phyloP scores from a whole-genome alignment of 805 yeast species.

The Wickerhamiella domercqiae region DNA sequence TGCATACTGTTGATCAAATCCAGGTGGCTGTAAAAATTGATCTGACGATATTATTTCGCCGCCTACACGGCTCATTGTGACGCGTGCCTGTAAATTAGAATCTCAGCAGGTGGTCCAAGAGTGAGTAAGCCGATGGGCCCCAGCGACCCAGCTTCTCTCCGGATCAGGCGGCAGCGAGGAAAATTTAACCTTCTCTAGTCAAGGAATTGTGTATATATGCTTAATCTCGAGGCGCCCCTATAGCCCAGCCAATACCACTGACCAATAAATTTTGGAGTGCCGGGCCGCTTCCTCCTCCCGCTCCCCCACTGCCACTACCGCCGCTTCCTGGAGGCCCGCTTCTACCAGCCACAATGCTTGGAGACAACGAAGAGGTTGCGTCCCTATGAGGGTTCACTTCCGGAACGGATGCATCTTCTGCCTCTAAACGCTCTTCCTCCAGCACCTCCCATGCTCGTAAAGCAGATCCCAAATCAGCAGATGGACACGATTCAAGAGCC shows the following conservation, averaged over 20 bases:
- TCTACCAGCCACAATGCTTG: not conserved
- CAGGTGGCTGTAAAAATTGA: constrained; percentile 5
- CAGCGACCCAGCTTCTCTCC: no score
- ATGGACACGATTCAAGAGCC: constrained; percentile 37
- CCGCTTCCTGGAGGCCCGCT: not conserved
- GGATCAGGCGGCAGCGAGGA: no score
- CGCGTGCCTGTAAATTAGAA: no score
- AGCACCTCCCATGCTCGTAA: constrained; percentile 41
- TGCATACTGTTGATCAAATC: constrained; percentile 35
- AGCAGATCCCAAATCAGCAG: constrained; percentile 39
- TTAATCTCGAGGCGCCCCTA: constrained; percentile 30
- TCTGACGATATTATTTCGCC: constrained; percentile 10
- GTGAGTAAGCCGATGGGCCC: no score
- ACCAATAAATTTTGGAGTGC: constrained; percentile 37
- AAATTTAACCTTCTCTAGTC: no score
- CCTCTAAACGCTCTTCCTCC: constrained; percentile 11
- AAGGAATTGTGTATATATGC: not conserved
- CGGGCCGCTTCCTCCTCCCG: no score
- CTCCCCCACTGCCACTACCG: constrained; percentile 3
- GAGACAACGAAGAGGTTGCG: not conserved
- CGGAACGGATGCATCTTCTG: not conserved
- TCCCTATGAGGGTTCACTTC: constrained; percentile 3
- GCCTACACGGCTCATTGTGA: not conserved
- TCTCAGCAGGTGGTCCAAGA: no score
- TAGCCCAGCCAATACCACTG: constrained; percentile 49